A percentile compares a stretch with the other conserved stretches of the same genome.
Evolutionary conservation across 83 land plant genomes (phyloP).

Genomic region (Picea abies): DNA sequence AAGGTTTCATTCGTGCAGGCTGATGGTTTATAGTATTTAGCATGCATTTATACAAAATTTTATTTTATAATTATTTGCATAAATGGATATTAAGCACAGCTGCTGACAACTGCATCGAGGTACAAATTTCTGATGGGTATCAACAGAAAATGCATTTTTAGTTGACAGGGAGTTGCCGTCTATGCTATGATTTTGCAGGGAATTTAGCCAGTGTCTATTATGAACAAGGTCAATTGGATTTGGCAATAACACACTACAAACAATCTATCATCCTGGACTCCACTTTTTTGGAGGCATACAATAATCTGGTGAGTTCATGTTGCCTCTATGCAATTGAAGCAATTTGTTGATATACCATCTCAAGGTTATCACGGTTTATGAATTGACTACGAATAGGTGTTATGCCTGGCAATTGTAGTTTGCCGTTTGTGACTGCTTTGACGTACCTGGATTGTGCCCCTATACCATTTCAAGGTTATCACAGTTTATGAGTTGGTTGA

Average conservation of each 20-base stretch:
- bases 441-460: neutral
- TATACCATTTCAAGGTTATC: too few relatives aligned
- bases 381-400: too few relatives aligned
- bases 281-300: slow-evolving; percentile 92
- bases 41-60: too few relatives aligned
- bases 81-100: too few relatives aligned
- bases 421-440: neutral
- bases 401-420: neutral
- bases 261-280: slow-evolving; percentile 84
- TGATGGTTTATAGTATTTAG: too few relatives aligned
- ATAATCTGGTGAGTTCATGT: slow-evolving; percentile 74
- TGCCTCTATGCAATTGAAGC: neutral
- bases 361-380: too few relatives aligned
- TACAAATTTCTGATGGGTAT: neutral
- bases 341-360: neutral
- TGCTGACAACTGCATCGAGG: too few relatives aligned
- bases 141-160: neutral
- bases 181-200: slow-evolving; percentile 59
- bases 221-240: slow-evolving; percentile 92
- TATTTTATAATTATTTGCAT: too few relatives aligned
- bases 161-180: neutral
- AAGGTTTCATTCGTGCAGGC: too few relatives aligned
- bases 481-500: too few relatives aligned
- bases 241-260: slow-evolving; percentile 93
- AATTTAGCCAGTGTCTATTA: slow-evolving; percentile 90